Evolutionary conservation across 2,329 filamentous ascomycete genomes (phyloP).

Genomic region (Colletotrichum sp.): DNA sequence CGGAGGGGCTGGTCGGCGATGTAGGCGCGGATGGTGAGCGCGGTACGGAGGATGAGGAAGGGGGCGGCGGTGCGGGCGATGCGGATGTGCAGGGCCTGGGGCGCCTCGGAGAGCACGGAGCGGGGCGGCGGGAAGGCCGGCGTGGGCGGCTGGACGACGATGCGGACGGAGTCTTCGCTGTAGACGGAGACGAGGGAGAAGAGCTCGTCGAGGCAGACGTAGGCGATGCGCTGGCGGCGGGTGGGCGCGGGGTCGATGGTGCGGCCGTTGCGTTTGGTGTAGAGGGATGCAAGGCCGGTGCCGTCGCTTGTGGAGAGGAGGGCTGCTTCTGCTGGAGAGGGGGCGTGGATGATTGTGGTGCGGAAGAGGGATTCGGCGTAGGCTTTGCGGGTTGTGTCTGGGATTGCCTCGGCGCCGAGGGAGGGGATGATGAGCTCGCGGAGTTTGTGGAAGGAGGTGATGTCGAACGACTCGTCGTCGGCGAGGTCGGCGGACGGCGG

Average conservation of each 20-base stretch:
- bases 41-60: conserved; percentile 82
- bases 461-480: conserved; percentile 82
- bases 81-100: conserved; percentile 50
- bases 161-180: conserved; percentile 43
- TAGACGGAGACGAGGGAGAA: conserved; percentile 68
- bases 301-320: conserved; percentile 58
- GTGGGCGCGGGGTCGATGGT: conserved; percentile 73
- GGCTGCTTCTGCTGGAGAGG: conserved; percentile 54
- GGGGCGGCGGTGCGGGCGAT: conserved; percentile 80
- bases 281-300: conserved; percentile 66
- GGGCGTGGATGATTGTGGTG: conserved; percentile 80
- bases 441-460: conserved; percentile 73
- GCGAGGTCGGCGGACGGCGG: conserved; percentile 53
- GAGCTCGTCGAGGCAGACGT: conserved; percentile 81
- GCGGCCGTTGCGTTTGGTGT: conserved; percentile 70
- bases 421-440: conserved; percentile 75
- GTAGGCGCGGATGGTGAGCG: conserved; percentile 81
- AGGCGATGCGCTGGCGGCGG: conserved; percentile 74
- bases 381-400: conserved; percentile 68
- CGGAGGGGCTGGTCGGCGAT: conserved; percentile 90
- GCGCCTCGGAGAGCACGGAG: conserved; percentile 26
- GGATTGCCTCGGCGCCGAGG: conserved; percentile 70
- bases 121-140: conserved; percentile 40
- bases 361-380: conserved; percentile 82
- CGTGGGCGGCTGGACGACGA: conserved; percentile 49